Evolutionary conservation across 257 asterid genomes (phyloP).

Genomic region (Solanum boliviense): DNA sequence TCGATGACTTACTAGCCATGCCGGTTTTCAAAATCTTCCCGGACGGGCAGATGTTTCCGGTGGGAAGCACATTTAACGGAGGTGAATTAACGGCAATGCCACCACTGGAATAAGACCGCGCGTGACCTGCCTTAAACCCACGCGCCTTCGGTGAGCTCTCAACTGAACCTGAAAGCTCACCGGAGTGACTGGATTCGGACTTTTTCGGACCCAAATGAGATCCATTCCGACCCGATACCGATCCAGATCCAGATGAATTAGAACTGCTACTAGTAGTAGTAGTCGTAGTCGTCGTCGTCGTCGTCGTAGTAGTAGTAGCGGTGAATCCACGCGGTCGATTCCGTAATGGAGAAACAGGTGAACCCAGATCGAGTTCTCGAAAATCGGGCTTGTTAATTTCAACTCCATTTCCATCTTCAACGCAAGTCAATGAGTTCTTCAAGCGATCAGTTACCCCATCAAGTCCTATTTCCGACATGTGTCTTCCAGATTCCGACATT

Average conservation of each 20-base stretch:
- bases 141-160: slow-evolving; percentile 12
- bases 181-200: slow-evolving; percentile 53
- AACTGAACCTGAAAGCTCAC: slow-evolving; percentile 29
- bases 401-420: slow-evolving; percentile 2
- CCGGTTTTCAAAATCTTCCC: slow-evolving; percentile 54
- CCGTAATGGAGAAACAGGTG: slow-evolving; percentile 65
- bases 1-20: slow-evolving; percentile 33
- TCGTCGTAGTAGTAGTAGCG: not conserved
- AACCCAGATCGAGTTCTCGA: slow-evolving; percentile 65
- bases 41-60: slow-evolving; percentile 76
- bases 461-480: slow-evolving; percentile 16
- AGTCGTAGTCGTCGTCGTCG: not conserved
- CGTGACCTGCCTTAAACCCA: slow-evolving; percentile 29
- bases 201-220: slow-evolving; percentile 19
- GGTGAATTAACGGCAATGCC: slow-evolving; percentile 49
- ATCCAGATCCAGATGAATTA: slow-evolving; percentile 85
- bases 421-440: slow-evolving; percentile 20
- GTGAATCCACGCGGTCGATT: slow-evolving; percentile 14
- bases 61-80: slow-evolving; percentile 32
- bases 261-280: slow-evolving; percentile 17
- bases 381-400: slow-evolving; percentile 66
- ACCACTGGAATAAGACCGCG: slow-evolving; percentile 51
- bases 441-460: slow-evolving; percentile 48
- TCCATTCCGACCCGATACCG: slow-evolving; percentile 49
- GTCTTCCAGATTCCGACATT: slow-evolving; percentile 38